Evolutionary conservation across 2,329 filamentous ascomycete genomes (phyloP).

Genomic region (Didymosphaeria variabile): DNA sequence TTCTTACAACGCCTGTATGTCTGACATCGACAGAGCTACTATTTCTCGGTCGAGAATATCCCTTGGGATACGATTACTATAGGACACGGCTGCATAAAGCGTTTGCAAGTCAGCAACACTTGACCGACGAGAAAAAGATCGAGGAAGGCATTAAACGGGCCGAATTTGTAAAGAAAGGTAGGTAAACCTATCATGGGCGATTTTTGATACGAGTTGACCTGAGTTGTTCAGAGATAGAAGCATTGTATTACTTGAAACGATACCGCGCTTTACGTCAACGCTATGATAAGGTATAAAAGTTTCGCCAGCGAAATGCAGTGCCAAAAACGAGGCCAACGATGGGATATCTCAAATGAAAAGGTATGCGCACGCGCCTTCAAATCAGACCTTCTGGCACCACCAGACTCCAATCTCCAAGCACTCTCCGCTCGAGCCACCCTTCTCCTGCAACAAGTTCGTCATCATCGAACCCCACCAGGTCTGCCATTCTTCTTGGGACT

Average conservation of each 20-base stretch:
- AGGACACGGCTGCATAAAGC: slow-evolving; percentile 82
- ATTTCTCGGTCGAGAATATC: slow-evolving; percentile 85
- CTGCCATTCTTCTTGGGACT: slow-evolving; percentile 92
- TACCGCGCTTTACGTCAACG: slow-evolving; percentile 86
- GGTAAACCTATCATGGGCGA: background rate
- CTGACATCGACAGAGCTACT: slow-evolving; percentile 73
- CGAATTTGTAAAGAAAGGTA: slow-evolving; percentile 91
- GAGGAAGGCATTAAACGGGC: slow-evolving; percentile 77
- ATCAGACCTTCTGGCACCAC: slow-evolving; percentile 67
- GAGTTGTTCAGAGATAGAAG: slow-evolving; percentile 77
- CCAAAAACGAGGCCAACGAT: slow-evolving; percentile 18
- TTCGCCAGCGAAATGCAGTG: slow-evolving; percentile 16
- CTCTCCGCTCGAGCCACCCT: slow-evolving; percentile 82
- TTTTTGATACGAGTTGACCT: slow-evolving; percentile 2
- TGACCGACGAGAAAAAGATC: slow-evolving; percentile 80
- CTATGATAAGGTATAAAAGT: slow-evolving; percentile 64
- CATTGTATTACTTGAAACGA: slow-evolving; percentile 92
- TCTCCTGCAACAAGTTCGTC: slow-evolving; percentile 80
- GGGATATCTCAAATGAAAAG: slow-evolving; percentile 38
- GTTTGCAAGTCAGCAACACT: slow-evolving; percentile 76
- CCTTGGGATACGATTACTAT: slow-evolving; percentile 84
- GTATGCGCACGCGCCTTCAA: slow-evolving; percentile 30
- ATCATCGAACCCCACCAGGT: slow-evolving; percentile 89
- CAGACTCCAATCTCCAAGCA: slow-evolving; percentile 76
- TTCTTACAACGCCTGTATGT: background rate